These are phyloP conservation scores for Inga oerstediana DNA, from an alignment of 306 rosid genomes.

Conservation along the genomic window DNA sequence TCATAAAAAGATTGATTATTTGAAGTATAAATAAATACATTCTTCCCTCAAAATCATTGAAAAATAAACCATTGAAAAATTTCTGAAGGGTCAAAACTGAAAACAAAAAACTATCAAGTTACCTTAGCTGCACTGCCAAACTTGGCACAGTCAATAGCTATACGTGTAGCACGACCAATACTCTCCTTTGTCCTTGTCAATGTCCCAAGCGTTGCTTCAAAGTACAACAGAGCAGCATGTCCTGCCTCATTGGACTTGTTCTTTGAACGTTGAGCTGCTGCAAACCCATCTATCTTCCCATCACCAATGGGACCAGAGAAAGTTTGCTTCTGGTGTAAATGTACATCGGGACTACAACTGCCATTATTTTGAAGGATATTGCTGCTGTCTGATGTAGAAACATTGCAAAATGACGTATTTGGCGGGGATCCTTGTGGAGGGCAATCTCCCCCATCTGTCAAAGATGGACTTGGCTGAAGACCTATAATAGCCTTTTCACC, in stretches of 20 bases:
- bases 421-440: slow-evolving; percentile 67
- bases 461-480: slow-evolving; percentile 60
- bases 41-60: not conserved
- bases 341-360: slow-evolving; percentile 84
- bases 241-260: slow-evolving; percentile 70
- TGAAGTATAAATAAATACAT: not conserved
- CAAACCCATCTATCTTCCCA: slow-evolving; percentile 58
- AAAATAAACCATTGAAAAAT: not conserved
- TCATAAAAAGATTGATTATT: not conserved
- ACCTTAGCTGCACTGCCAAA: slow-evolving; percentile 88
- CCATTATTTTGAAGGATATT: slow-evolving; percentile 68
- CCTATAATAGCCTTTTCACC: slow-evolving; percentile 58
- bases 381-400: slow-evolving; percentile 78
- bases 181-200: slow-evolving; percentile 95
- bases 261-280: slow-evolving; percentile 50
- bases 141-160: slow-evolving; percentile 95
- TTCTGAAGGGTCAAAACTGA: not conserved
- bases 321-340: slow-evolving; percentile 57
- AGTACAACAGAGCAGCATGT: slow-evolving; percentile 72
- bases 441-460: slow-evolving; percentile 61
- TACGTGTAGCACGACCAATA: slow-evolving; percentile 90
- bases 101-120: slow-evolving; percentile 27
- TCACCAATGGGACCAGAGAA: slow-evolving; percentile 41
- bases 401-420: slow-evolving; percentile 54
- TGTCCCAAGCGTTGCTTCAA: slow-evolving; percentile 83